Percentiles rank a stretch among this genome's conserved stretches.
Evolutionary conservation across 805 yeast genomes (phyloP).

Genomic region (Saccharomycopsis sp.): DNA sequence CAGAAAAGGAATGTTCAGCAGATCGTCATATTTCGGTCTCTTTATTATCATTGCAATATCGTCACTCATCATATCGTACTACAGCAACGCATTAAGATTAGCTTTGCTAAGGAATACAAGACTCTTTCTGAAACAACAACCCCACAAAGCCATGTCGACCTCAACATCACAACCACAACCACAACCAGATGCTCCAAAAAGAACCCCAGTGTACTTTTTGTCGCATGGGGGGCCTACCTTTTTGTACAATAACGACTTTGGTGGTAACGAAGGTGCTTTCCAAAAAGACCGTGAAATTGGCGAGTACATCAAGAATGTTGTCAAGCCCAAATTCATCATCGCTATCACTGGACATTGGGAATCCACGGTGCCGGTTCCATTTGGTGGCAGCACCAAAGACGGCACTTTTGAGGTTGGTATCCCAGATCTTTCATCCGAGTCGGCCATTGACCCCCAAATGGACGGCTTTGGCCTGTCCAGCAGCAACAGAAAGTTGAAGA

Average conservation of each 20-base stretch:
- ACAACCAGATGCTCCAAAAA: too few species aligned
- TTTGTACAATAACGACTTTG: constrained; percentile 45
- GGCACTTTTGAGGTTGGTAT: constrained; percentile 38
- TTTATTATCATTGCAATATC: too few species aligned
- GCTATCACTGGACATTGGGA: constrained; percentile 79
- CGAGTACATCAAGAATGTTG: constrained; percentile 33
- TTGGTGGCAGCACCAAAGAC: not conserved
- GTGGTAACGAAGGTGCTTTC: constrained; percentile 55
- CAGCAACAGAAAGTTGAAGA: constrained; percentile 1
- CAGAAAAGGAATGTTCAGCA: too few species aligned
- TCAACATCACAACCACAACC: too few species aligned
- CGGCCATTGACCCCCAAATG: constrained; percentile 2
- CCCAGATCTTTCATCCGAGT: constrained; percentile 26
- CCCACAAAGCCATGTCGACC: too few species aligned
- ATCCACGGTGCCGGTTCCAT: constrained; percentile 30
- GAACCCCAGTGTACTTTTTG: constrained; percentile 57
- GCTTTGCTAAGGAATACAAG: too few species aligned
- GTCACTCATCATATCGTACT: too few species aligned
- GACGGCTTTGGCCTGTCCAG: constrained; percentile 5
- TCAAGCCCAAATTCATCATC: constrained; percentile 58
- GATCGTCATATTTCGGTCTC: too few species aligned
- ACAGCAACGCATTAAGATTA: too few species aligned
- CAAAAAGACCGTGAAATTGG: constrained; percentile 43
- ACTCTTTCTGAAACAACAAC: too few species aligned
- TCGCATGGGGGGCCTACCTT: constrained; percentile 86